Evolutionary conservation across 441 rosid species (phyloP), one percentile per base, ranked within the genome.

Genomic region (Sinapis alba): DNA sequence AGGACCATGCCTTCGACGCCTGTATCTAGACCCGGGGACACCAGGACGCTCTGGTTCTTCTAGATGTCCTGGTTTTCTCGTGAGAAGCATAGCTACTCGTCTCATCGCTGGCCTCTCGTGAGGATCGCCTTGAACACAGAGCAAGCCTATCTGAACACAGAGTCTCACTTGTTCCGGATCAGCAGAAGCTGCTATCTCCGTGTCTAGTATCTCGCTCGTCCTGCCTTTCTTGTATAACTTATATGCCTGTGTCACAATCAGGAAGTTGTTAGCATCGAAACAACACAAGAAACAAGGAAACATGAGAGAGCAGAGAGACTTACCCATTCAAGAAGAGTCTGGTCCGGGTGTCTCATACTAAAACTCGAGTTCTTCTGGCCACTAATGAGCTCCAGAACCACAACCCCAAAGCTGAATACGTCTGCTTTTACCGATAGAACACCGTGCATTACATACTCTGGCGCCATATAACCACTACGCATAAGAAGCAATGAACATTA

Each of bases 241-340:
- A 74, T 89, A 92, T 72, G 91, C 89, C 98, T 94, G 87, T 76
- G 77, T 57, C 68, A 65, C 27, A 68, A 43, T 23, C 19, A 75
- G 0, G 1, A 61, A 72, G 6, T 2, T 27, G 13, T 78, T 67
- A 72, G 61, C 64, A 64, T 38, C 11, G 4, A 10, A 36, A 36
- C 43, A 41, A 28, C 32, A 26, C n/a, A n/a, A n/a, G n/a, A n/a
- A n/a, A n/a, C n/a, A n/a, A n/a, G n/a, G n/a, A n/a, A 69, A 5
- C 20, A 43, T 54, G 43, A 54, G 30, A 69, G 62, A 63, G 38
- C 32, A 45, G 9, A 7, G n/a, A 13, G 56, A 65, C 58, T 86
- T 83, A 94, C 98, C 95, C 97, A 94, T 68, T 94, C 98, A 24
- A 92, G n/a, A n/a, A n/a, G n/a, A n/a, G n/a, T n/a, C n/a, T n/a